These are phyloP conservation scores for Gonium pectorale DNA, from an alignment of 139 green algal genomes.

Conservation along the genomic window DNA sequence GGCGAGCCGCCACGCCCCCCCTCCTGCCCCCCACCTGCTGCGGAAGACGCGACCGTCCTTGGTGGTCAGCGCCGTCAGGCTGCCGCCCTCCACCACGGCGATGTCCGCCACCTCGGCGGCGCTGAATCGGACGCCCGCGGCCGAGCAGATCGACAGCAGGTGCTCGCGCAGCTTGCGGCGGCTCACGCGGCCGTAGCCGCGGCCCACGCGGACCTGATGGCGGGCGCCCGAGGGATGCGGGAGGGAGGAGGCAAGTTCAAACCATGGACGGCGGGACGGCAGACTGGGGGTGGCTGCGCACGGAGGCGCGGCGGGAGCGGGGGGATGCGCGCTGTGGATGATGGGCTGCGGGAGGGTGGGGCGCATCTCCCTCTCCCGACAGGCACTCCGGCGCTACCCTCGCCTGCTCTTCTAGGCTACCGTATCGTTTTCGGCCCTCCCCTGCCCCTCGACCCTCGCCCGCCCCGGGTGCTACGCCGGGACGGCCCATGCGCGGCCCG, in stretches of 20 bases:
- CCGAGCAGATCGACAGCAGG: conserved; percentile 56
- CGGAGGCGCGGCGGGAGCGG: no score
- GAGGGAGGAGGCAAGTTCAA: neutral
- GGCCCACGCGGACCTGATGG: conserved; percentile 65
- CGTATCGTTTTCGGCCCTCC: no score
- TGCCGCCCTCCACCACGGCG: conserved; percentile 23
- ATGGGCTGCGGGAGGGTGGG: no score
- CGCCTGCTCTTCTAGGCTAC: no score
- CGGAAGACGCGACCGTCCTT: neutral
- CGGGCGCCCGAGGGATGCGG: neutral
- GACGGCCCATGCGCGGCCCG: no score
- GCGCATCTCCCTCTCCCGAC: no score
- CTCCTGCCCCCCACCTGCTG: conserved; percentile 4
- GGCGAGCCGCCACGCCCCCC: neutral
- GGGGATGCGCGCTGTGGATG: no score
- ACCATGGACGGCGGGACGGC: no score
- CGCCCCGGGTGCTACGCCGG: no score
- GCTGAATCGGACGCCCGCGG: conserved; percentile 62
- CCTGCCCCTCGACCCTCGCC: no score
- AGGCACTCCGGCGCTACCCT: no score
- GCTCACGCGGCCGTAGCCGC: conserved; percentile 77
- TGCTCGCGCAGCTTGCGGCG: conserved; percentile 71
- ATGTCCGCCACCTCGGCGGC: conserved; percentile 66
- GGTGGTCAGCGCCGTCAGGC: conserved; percentile 10
- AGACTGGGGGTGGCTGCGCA: no score